Conservation (phyloP, 495 filamentous ascomycete genomes). For the Penicillium samsonianum region DNA sequence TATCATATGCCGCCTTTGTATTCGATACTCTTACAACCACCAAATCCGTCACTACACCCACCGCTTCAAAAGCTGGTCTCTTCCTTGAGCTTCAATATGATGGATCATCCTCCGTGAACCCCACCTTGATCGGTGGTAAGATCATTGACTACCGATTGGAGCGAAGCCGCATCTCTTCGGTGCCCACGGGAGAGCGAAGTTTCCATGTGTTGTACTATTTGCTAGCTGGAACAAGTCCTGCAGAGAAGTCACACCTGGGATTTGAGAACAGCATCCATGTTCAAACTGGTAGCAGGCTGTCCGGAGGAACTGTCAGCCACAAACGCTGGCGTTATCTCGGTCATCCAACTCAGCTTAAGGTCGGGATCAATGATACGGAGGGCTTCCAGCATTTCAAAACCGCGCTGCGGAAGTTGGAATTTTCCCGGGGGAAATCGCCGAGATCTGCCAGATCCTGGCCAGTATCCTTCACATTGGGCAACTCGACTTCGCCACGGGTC, state of each 20-base stretch:
- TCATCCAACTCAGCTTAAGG: slow-evolving; percentile 93
- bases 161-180: slow-evolving; percentile 81
- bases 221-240: slow-evolving; percentile 83
- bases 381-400: slow-evolving; percentile 98
- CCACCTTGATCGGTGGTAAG: slow-evolving; percentile 88
- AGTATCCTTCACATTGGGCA: slow-evolving; percentile 93
- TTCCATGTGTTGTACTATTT: slow-evolving; percentile 97
- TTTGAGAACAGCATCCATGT: slow-evolving; percentile 61
- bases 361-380: slow-evolving; percentile 92
- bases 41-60: slow-evolving; percentile 94
- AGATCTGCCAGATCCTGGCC: slow-evolving; percentile 92
- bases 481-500: slow-evolving; percentile 80
- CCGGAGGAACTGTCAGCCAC: slow-evolving; percentile 55
- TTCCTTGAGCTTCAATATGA: slow-evolving; percentile 97
- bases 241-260: slow-evolving; percentile 87
- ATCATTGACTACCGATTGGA: slow-evolving; percentile 91
- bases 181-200: slow-evolving; percentile 93
- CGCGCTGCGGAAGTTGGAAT: slow-evolving; percentile 88
- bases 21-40: slow-evolving; percentile 96
- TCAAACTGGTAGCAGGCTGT: slow-evolving; percentile 47
- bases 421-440: slow-evolving; percentile 92
- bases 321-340: slow-evolving; percentile 95
- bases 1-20: slow-evolving; percentile 89
- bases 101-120: slow-evolving; percentile 74
- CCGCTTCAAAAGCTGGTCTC: slow-evolving; percentile 90